Evolutionary conservation across 371 early-diverging fungal species (phyloP), one percentile per base, ranked within the genome.

Genomic region (Apophysomyces variabilis): DNA sequence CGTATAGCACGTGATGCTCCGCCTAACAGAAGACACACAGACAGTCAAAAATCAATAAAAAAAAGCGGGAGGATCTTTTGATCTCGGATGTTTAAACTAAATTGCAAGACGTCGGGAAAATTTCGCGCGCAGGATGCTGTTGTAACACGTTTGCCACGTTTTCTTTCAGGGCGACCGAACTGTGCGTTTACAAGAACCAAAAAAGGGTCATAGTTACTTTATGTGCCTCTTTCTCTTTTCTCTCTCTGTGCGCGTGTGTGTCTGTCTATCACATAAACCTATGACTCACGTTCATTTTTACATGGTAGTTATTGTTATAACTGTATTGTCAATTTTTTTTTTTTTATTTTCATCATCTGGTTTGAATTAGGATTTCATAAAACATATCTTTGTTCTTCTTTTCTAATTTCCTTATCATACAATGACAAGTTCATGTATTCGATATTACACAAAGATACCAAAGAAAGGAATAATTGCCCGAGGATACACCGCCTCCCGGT

Each of bases 91-190:
- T 21, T 21, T 21, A 47, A 47, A 18, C 1, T 14, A 9, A n/a
- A 47, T 18, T 13, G n/a, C 16, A 21, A 1, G 3, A 26, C 21
- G 54, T 50, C 54, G 54, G 54, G n/a, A 50, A 18, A 21, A 7
- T 50, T 50, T 26, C 54, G 54, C 54, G 54, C 54, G 21, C 54
- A 26, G 6, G 54, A 50, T 50, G 54, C 6, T 21, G 54, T 50
- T 50, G 21, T 21, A 50, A 5, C 54, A 18, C 5, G 54, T 50
- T n/a, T 21, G 54, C 54, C 54, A 50, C 54, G 54, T 50, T 50
- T 50, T 47, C 8, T 21, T 18, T 9, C 21, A 50, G 9, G n/a
- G 9, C 21, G 4, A 18, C 54, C 5, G 54, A 50, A 26, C 54
- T 50, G 54, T 50, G 54, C 54, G 9, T 21, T 26, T 41, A 13